Evolutionary conservation across 495 filamentous ascomycete genomes (phyloP), one percentile per base, ranked within the genome.

Genomic region (Penicillium simplicissimum): DNA sequence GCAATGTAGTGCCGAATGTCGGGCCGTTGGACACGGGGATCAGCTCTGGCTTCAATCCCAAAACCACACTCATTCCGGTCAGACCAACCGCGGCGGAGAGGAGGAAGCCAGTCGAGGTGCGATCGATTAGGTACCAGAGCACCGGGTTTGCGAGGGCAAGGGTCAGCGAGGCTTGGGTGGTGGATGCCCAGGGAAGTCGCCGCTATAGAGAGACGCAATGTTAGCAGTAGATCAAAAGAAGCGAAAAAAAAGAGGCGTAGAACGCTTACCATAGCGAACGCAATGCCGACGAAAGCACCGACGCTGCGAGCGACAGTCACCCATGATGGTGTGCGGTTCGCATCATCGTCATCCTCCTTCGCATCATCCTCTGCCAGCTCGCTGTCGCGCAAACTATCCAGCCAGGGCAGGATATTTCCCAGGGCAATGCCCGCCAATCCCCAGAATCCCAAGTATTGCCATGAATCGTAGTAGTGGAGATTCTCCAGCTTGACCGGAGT

Each of bases 91-190:
- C 69, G 5, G 85, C 76, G 0, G 90, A 89, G 45, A 97, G 78
- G 42, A 92, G 61, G 71, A 97, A 92, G 17, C 95, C 95, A 14
- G 91, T 83, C 66, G 85, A 87, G 25, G 92, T 92, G 45, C 94
- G 90, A 78, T 98, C 95, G 67, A 98, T 87, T 25, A 98, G 80
- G 71, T 96, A 98, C 95, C 95, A 98, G 25, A 98, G 80, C 23
- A 94, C 90, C 4, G 95, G 93, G 69, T 98, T 98, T 6, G 88
- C 92, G 55, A 98, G 87, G 4, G 93, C 91, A 9, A 98, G 87
- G 1, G 93, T 96, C 6, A 96, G 70, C 3, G 95, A 96, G 51
- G 93, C 88, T 75, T 98, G 95, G 8, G 96, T 86, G 5, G 91
- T 96, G 33, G 95, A 97, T 69, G 93, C 82, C 95, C 95, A 98